Evolutionary conservation across 352 stramenopile species (phyloP), one percentile per base, ranked within the genome.

Genomic region (Phytophthora syringae): DNA sequence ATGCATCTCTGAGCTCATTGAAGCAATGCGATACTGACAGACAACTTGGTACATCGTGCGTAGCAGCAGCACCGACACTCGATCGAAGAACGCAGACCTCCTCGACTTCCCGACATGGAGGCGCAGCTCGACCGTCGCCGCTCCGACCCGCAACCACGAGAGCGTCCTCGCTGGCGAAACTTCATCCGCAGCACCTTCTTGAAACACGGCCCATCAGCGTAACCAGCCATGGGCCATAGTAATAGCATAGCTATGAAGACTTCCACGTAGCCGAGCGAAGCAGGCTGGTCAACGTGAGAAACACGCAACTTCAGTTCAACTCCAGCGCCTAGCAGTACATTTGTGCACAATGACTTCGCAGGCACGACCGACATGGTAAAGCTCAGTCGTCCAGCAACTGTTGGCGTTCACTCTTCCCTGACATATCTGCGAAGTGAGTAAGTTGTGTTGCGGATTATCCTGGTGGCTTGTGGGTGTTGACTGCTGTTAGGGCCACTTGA

Each of bases 101-200:
- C 51, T 7, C 55, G 39, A 3, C 22, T 62, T 18, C 22, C 51
- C 15, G 44, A 24, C 10, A 44, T 61, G 34, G 54, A 73, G 40
- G 21, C 52, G 12, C 59, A 72, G 42, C 40, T 70, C 28, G 55
- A 47, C 51, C 69, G 43, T 45, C 69, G 69, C 40, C 64, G 59
- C 15, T 77, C 64, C 3, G 69, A 74, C 43, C 44, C 64, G 7
- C 53, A 64, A 61, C 22, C 34, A 1, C 50, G 47, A 0, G 54
- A 72, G 2, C 69, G 61, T 11, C 54, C 59, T 3, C 45, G 59
- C 6, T 74, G 65, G 65, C 45, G 70, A 16, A 71, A 64, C 10
- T 74, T 77, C 52, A 60, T 77, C n/a, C 69, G 64, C n/a, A 55
- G 32, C 24, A 74, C 59, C 10, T 62, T 76, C 16, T 60, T 49